phyloP scores from a whole-genome alignment of 352 stramenopile species.

The Globisporangium sylvaticum region DNA sequence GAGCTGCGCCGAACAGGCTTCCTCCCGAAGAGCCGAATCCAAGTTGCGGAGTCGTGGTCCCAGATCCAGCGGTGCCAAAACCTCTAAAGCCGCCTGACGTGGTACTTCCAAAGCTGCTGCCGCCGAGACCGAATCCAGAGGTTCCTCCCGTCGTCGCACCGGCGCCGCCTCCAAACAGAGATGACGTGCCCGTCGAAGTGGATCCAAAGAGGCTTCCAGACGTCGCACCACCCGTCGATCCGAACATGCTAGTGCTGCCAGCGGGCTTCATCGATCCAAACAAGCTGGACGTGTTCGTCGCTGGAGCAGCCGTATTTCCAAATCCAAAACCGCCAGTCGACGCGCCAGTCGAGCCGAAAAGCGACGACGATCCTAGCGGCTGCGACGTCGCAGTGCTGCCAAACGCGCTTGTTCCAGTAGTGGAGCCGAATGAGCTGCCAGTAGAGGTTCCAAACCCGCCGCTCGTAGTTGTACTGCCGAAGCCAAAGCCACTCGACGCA shows the following conservation, averaged over 20 bases:
- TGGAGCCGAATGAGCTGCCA: constrained; percentile 31
- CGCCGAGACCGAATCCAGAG: constrained; percentile 38
- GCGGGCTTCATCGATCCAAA: constrained; percentile 40
- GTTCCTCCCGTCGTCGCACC: constrained; percentile 26
- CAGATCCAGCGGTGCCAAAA: constrained; percentile 27
- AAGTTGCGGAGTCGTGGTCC: constrained; percentile 12
- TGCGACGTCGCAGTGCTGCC: constrained; percentile 25
- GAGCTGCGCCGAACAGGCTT: constrained; percentile 19
- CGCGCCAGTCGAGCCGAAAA: constrained; percentile 32
- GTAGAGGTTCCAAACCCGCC: constrained; percentile 32
- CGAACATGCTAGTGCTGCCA: constrained; percentile 29
- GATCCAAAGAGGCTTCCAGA: constrained; percentile 32
- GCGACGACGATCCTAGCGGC: constrained; percentile 32
- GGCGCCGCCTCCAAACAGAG: constrained; percentile 33
- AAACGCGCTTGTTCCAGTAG: constrained; percentile 34
- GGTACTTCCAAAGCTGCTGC: constrained; percentile 34
- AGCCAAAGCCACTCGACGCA: constrained; percentile 35
- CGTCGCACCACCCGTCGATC: constrained; percentile 23
- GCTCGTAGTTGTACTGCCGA: constrained; percentile 28
- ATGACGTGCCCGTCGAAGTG: constrained; percentile 29
- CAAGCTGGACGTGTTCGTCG: constrained; percentile 27
- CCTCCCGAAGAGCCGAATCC: constrained; percentile 15
- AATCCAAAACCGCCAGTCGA: constrained; percentile 42
- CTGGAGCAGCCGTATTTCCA: constrained; percentile 25
- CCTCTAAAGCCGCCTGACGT: constrained; percentile 37